Base-by-base conservation (phyloP, 2,329 filamentous ascomycete species). In the Ploettnerulaceae sp. region DNA sequence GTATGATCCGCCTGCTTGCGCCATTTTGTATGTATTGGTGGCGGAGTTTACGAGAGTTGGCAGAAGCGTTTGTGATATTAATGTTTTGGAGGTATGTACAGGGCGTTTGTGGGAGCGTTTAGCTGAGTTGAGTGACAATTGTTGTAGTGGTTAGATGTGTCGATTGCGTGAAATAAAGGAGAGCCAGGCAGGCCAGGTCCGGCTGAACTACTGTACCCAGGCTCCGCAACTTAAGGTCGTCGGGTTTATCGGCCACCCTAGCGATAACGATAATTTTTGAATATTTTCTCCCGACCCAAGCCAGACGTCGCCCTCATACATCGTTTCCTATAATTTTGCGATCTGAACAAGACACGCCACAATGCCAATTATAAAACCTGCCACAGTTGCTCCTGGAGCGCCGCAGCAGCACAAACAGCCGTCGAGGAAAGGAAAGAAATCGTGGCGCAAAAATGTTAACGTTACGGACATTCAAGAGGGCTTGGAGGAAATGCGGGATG, bases 391-490 rank as follows among this genome's bases (percentile, higher is more conserved):
- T 26, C 67, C 69, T 9, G 69, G 74, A 26, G 84, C 87, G 14
- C 90, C 89, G 8, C 81, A 83, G 53, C 88, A 94, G 57, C 82
- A 84, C 69, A 89, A 80, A 54, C 93, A 98, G 67, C 81, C 89
- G 20, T 97, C 91, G 4, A 79, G 93, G 64, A 98, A 98, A 67
- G 93, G 94, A 60, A 97, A 97, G 71, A 97, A 95, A 72, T 91
- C 93, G 24, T 98, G 93, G 93, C 80, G 93, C 64, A 98, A 97
- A 68, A 95, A 98, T 70, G 89, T 98, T 67, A 89, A 98, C 69
- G 79, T 97, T 52, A 84, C 87, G 21, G 84, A 95, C 53, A 79
- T 98, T 20, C 78, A 91, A 60, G 71, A 84, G 44, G 93, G 93
- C 51, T 78, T 98, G 25, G 84, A 89, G 53, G 77, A 86, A 61